Percentiles rank a stretch among this genome's conserved stretches.
Conservation (phyloP, 805 yeast genomes). For the Ogataea pini region DNA sequence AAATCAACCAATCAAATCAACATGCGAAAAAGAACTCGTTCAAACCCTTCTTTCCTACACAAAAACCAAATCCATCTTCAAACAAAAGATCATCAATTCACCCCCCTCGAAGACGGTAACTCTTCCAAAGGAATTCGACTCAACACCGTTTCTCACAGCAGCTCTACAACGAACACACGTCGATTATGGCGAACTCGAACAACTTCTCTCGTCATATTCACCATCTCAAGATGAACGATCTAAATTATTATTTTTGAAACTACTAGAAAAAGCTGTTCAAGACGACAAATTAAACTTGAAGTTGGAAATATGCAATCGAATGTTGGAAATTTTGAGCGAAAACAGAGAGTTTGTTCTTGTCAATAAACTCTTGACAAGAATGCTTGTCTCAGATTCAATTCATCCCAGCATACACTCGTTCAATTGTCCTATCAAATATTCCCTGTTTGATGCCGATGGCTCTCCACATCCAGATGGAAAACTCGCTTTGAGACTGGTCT, state of each 20-base stretch:
- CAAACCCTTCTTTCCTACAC: background rate
- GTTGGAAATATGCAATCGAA: constrained; percentile 3
- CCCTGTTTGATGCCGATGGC: background rate
- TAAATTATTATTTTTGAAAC: background rate
- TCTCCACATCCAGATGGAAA: background rate
- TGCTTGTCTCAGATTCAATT: constrained; percentile 2
- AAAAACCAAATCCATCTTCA: background rate
- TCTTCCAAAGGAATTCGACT: background rate
- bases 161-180: background rate
- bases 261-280: background rate
- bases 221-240: background rate
- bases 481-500: constrained; percentile 2
- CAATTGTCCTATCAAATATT: constrained; percentile 1
- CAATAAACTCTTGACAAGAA: constrained; percentile 8
- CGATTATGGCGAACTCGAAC: background rate
- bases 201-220: background rate
- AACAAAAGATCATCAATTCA: background rate
- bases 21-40: background rate
- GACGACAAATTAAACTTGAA: background rate
- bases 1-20: too few species aligned
- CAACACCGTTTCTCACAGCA: background rate
- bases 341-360: constrained; percentile 1
- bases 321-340: constrained; percentile 1
- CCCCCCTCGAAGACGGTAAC: background rate
- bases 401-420: constrained; percentile 7